These are phyloP conservation scores for Polytrichum formosum DNA, from an alignment of 225 moss, liverwort and hornwort genomes.

Conservation along the genomic window DNA sequence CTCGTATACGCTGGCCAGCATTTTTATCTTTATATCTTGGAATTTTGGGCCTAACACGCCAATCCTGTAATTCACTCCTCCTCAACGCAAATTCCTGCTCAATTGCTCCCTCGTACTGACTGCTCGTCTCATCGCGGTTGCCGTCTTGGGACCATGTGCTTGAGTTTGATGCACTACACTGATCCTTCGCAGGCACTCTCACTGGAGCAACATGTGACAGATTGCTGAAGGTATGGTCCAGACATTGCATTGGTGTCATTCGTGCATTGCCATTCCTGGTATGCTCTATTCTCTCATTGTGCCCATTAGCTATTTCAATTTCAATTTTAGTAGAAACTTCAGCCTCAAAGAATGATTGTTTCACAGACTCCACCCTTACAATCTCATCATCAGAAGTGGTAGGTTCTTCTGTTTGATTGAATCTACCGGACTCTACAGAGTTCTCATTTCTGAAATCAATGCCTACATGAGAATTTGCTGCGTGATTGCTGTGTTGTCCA, in stretches of 20 bases:
- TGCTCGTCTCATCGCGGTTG: background rate
- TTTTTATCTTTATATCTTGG: slow-evolving; percentile 24
- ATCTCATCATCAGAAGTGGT: background rate
- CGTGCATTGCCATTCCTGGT: background rate
- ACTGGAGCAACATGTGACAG: background rate
- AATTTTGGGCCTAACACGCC: slow-evolving; percentile 38
- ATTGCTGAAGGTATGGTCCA: slow-evolving; percentile 21
- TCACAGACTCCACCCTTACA: background rate
- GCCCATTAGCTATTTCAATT: background rate
- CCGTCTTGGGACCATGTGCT: slow-evolving; percentile 1
- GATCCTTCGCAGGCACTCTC: background rate
- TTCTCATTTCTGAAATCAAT: background rate
- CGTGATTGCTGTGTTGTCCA: slow-evolving; percentile 5
- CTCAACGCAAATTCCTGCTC: background rate
- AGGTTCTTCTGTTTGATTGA: background rate
- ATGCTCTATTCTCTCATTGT: slow-evolving; percentile 11
- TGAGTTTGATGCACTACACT: background rate
- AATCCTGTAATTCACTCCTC: slow-evolving; percentile 15
- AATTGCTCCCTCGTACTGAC: slow-evolving; percentile 1
- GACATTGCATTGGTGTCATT: slow-evolving; percentile 13
- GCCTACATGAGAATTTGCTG: background rate
- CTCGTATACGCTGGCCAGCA: slow-evolving; percentile 37
- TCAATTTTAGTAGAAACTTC: slow-evolving; percentile 3
- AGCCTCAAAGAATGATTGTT: background rate
- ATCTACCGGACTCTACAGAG: background rate